phyloP scores from a whole-genome alignment of 768 basidiomycete species.

The Tephrocybe sp. region DNA sequence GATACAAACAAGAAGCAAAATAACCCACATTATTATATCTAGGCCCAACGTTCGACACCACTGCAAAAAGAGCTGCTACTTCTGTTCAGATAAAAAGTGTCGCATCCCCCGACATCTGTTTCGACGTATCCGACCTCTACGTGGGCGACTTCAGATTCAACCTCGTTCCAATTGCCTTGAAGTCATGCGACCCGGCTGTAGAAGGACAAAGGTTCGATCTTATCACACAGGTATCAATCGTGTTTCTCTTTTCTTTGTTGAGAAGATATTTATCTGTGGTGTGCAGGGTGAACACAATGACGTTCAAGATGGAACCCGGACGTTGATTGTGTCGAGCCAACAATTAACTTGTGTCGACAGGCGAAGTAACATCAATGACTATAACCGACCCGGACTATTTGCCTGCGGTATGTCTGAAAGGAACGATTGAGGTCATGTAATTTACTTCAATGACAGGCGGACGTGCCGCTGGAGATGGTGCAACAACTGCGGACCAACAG shows the following conservation, averaged over 20 bases:
- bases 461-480: slow-evolving; percentile 26
- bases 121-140: slow-evolving; percentile 28
- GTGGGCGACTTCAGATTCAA: slow-evolving; percentile 29
- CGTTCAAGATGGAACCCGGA: slow-evolving; percentile 20
- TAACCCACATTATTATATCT: neutral
- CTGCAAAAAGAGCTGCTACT: slow-evolving; percentile 27
- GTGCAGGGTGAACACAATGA: slow-evolving; percentile 26
- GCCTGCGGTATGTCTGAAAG: slow-evolving; percentile 21
- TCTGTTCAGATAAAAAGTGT: slow-evolving; percentile 24
- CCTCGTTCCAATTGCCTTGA: slow-evolving; percentile 26
- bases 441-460: slow-evolving; percentile 18
- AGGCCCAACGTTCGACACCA: slow-evolving; percentile 26
- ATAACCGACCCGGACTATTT: slow-evolving; percentile 25
- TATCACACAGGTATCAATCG: slow-evolving; percentile 21
- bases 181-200: slow-evolving; percentile 22
- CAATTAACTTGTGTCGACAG: slow-evolving; percentile 26
- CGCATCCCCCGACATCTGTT: slow-evolving; percentile 22
- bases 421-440: neutral
- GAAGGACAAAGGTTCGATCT: slow-evolving; percentile 31
- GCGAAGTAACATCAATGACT: slow-evolving; percentile 23
- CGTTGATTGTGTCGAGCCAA: slow-evolving; percentile 28
- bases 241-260: neutral
- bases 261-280: neutral
- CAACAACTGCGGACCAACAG: slow-evolving; percentile 23
- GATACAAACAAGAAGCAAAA: neutral